Evolutionary conservation across 495 filamentous ascomycete species (phyloP), one percentile per base, ranked within the genome.

Genomic region (Daldinia concentrica): DNA sequence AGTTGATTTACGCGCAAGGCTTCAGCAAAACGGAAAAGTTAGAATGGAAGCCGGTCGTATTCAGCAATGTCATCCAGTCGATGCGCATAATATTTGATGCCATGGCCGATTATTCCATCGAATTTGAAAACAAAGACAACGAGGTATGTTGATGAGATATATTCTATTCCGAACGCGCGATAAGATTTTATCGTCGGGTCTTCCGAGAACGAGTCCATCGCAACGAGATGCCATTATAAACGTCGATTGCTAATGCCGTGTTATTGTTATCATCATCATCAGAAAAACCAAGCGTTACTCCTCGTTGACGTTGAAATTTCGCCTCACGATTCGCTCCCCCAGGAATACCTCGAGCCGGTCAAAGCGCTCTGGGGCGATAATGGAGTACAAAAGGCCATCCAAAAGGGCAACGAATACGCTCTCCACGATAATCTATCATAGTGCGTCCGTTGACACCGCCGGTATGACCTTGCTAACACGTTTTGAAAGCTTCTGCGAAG

Each of bases 361-460:
- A 90, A 90, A 74, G 86, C 85, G 36, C 87, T 98, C 65, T 99
- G 95, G 95, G 82, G 80, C 14, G 95, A 99, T 79, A 76, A 75
- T 37, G 94, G 94, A 29, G 91, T 99, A 11, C 93, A 93, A 79
- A 86, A 90, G 74, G 93, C 92, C 39, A 93, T 98, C 68, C 86
- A 88, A 61, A 91, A 94, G 73, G 95, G 95, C 58, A 95, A 97
- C 77, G 96, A 98, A 81, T 99, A 94, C 80, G 95, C 95, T 39
- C 87, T 99, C 37, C 93, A 98, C 77, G 95, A 99, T 79, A 98
- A 97, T 68, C 80, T 97, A 71, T 88, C 88, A 79, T 99, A 98
- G 95, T 99, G 83, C 82, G 93, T 83, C 43, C 36, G 1, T 34
- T 6, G 17, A 11, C 29, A 41, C 19, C 54, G 26, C 29, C 14